Conservation (phyloP, 1,139 yeast species). For the Geotrichum reessii region DNA sequence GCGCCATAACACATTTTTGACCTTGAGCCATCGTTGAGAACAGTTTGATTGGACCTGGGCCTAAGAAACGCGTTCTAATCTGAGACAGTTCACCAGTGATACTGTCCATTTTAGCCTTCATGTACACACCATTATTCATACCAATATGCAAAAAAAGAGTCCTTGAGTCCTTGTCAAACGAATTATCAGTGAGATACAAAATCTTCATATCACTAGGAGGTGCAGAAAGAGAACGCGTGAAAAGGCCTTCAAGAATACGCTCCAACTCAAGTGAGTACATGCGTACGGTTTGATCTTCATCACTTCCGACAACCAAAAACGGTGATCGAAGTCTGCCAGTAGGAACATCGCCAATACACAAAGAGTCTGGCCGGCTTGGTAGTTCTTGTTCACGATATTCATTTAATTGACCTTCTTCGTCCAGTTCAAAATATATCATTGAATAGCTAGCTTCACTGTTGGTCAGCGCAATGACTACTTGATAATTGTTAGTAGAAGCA, state of each 20-base stretch:
- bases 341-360: conserved; percentile 54
- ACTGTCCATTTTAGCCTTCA: conserved; percentile 53
- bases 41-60: conserved; percentile 56
- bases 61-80: conserved; percentile 68
- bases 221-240: conserved; percentile 65
- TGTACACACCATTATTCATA: conserved; percentile 73
- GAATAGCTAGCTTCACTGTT: conserved; percentile 45
- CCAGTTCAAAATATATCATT: conserved; percentile 77
- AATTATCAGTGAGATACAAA: conserved; percentile 35
- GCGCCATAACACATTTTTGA: conserved; percentile 36
- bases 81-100: conserved; percentile 60
- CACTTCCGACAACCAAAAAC: conserved; percentile 63
- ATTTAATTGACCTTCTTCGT: conserved; percentile 55
- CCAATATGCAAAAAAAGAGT: conserved; percentile 62
- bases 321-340: conserved; percentile 47
- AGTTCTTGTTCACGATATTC: conserved; percentile 67
- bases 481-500: conserved; percentile 61
- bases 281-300: conserved; percentile 59
- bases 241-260: conserved; percentile 55
- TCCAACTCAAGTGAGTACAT: conserved; percentile 61
- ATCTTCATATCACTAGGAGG: conserved; percentile 49
- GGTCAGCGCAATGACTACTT: conserved; percentile 64
- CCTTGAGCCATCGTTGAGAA: conserved; percentile 34
- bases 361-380: conserved; percentile 44
- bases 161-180: conserved; percentile 3